Base-by-base conservation (phyloP, 306 rosid species). In the Acacia confusa region DNA sequence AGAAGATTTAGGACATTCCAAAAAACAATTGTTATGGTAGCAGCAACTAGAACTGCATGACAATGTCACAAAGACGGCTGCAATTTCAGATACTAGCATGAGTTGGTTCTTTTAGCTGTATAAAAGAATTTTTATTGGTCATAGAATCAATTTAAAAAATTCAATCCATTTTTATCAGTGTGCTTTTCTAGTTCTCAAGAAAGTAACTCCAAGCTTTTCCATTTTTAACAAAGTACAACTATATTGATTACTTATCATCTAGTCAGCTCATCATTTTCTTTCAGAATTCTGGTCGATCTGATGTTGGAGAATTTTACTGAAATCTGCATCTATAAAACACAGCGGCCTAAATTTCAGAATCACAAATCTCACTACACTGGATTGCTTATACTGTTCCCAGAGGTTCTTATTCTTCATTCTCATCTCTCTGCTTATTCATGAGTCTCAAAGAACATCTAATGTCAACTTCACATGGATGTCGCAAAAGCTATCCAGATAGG, bases 41-140 rank as follows among this genome's bases (percentile, higher is more conserved):
- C 48, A 74, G 75, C 72, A 78, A 64, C 47, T 36, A 71, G 72
- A 58, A 79, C 67, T 14, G 60, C 41, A 41, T 17, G 79, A 67
- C 57, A 75, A 67, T 38, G 66, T 52, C 79, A 80, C 41, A 82
- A 77, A 74, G 77, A 57, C 57, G 67, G 73, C 50, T 24, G 77
- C 64, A 78, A 81, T 25, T 78, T 64, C 72, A 8, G 70, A 78
- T 48, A 27, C 81, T 16, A n/a, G 61, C 64, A 57, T 83, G 67
- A 67, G 81, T 63, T 66, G 82, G 73, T 52, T 44, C n/a, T 60
- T 70, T 20, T 61, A 73, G 73, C 79, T 60, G 45, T 44, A 65
- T 14, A 84, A 83, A 75, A 52, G 70, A 20, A 44, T 47, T 61
- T 34, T 72, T 28, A 53, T 47, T 15, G 47, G 75, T 70, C 50